Conservation (phyloP, 129 eudicot genomes). For the Oenanthe sinensis region DNA sequence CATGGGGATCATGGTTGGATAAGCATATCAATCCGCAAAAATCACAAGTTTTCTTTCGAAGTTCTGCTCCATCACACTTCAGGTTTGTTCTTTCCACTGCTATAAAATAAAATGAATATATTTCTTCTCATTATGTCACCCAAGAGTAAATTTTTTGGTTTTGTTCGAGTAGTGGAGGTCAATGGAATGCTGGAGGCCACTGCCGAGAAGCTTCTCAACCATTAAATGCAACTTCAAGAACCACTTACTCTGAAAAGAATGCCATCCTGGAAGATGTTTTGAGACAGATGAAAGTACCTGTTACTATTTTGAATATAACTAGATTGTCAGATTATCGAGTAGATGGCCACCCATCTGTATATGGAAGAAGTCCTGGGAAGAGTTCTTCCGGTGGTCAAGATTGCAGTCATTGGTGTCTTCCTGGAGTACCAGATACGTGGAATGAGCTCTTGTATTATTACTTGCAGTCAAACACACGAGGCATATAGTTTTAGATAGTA, state of each 20-base stretch:
- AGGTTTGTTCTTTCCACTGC: slow-evolving; percentile 27
- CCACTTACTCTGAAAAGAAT: slow-evolving; percentile 38
- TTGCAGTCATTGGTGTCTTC: slow-evolving; percentile 99
- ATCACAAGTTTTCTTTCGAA: slow-evolving; percentile 69
- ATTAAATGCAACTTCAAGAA: slow-evolving; percentile 26
- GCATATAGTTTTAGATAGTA: slow-evolving; percentile 12
- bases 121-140: neutral
- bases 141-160: neutral
- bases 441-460: slow-evolving; percentile 62
- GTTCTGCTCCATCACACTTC: slow-evolving; percentile 92
- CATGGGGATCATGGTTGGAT: slow-evolving; percentile 93
- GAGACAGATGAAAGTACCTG: slow-evolving; percentile 58
- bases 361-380: slow-evolving; percentile 47
- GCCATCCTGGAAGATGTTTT: slow-evolving; percentile 45
- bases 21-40: slow-evolving; percentile 52
- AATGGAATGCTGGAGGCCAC: slow-evolving; percentile 89
- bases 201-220: slow-evolving; percentile 77
- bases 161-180: slow-evolving; percentile 50
- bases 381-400: slow-evolving; percentile 47
- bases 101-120: neutral
- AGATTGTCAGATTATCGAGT: slow-evolving; percentile 66
- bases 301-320: slow-evolving; percentile 56
- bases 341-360: slow-evolving; percentile 89
- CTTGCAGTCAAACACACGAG: slow-evolving; percentile 29
- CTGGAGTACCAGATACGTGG: slow-evolving; percentile 97